Evolutionary conservation across 2,329 filamentous ascomycete genomes (phyloP).

Genomic region (Penicillium sp.): DNA sequence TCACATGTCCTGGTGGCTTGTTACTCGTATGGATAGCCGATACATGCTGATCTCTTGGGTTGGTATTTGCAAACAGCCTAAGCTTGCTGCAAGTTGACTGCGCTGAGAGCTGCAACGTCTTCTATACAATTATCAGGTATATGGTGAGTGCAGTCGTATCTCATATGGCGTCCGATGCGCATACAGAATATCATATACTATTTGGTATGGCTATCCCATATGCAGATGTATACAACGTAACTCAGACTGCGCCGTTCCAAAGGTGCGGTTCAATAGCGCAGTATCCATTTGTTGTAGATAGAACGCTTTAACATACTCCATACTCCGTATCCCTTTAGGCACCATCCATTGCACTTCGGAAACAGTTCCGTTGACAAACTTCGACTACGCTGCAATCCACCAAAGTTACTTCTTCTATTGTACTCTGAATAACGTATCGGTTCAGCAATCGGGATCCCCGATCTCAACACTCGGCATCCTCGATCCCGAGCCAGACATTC

Average conservation of each 20-base stretch:
- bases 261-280: background rate
- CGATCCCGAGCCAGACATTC: background rate
- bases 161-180: background rate
- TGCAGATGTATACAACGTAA: background rate
- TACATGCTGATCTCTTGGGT: slow-evolving; percentile 6
- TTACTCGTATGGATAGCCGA: background rate
- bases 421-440: too few species aligned
- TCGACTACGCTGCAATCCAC: background rate
- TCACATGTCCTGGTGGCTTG: background rate
- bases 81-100: background rate
- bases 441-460: slow-evolving; percentile 1
- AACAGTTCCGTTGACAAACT: too few species aligned
- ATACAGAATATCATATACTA: background rate
- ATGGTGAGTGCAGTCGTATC: background rate
- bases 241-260: background rate
- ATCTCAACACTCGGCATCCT: slow-evolving; percentile 3
- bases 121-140: background rate
- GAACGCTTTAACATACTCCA: too few species aligned
- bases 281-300: background rate
- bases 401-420: background rate
- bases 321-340: background rate
- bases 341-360: background rate
- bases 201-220: background rate
- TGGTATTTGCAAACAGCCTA: slow-evolving; percentile 1
- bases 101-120: background rate